Base-by-base conservation (phyloP, 1,284 basidiomycete genomes). In the Boletus hoseneyae region DNA sequence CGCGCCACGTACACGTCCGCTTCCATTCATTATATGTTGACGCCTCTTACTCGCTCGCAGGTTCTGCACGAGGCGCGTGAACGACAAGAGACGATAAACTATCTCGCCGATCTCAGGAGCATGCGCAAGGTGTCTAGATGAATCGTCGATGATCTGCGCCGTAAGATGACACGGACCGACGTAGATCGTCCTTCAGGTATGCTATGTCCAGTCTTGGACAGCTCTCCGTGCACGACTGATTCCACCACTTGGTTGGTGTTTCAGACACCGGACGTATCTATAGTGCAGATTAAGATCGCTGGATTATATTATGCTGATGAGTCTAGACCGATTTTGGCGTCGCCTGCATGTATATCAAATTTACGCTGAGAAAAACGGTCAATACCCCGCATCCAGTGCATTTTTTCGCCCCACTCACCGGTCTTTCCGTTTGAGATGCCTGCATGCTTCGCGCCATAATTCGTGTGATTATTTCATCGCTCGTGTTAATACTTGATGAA, bases 111-210 rank as follows among this genome's bases (percentile, higher is more conserved):
- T 51, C 61, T 76, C 4, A 57, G 53, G 45, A 66, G 67, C 47
- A 76, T 76, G 74, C 65, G 68, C 42, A 76, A 77, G 61, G 69
- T 58, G 59, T 12, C 11, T 42, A 9, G 16, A 3, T 21, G 13
- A 6, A 27, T 38, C 21, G 9, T 38, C 9, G 12, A 29, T 23
- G n/a, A 9, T 39, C 6, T 18, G 53, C 7, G 8, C 9, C 16
- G 43, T 59, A 3, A 43, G 38, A 41, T 58, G 55, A 50, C 41
- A 21, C 21, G 2, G 48, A 35, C 32, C 19, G 7, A 12, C 21
- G 9, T 51, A 75, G 74, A 69, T 68, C 3, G 69, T 75, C 10
- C 59, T 75, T 30, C 73, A 75, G 65, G 74, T 75, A 43, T 10
- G 50, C 7, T 4, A 3, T 2, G 3, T 29, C 36, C 21, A 16